Conservation (phyloP, 2,329 filamentous ascomycete species). For the Microdochium nivale region DNA sequence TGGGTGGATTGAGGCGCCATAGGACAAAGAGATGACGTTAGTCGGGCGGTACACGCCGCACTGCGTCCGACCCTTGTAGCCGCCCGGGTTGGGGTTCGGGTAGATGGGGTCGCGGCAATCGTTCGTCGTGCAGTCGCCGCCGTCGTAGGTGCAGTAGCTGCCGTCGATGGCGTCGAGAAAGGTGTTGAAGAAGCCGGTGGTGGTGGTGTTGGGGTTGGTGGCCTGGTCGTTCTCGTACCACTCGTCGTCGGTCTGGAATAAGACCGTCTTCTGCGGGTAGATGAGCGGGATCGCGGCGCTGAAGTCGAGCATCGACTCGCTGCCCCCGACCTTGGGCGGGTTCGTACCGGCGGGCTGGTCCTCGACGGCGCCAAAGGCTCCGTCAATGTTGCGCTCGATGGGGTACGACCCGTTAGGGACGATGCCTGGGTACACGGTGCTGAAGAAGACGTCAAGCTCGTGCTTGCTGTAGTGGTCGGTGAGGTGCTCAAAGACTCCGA, state of each 20-base stretch:
- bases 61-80: constrained; percentile 31
- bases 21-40: constrained; percentile 48
- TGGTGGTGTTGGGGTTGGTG: not conserved
- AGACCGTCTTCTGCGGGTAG: constrained; percentile 27
- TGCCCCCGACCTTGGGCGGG: constrained; percentile 12
- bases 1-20: constrained; percentile 47
- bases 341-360: constrained; percentile 1
- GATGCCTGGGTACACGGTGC: not conserved
- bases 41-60: constrained; percentile 34
- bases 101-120: constrained; percentile 37
- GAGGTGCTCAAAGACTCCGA: constrained; percentile 17
- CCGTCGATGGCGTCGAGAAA: constrained; percentile 41
- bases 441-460: constrained; percentile 23
- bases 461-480: constrained; percentile 23
- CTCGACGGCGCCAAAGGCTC: constrained; percentile 13
- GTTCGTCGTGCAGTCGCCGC: constrained; percentile 27
- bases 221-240: constrained; percentile 2
- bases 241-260: constrained; percentile 33
- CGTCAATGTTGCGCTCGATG: constrained; percentile 20
- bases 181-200: constrained; percentile 20
- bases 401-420: constrained; percentile 23
- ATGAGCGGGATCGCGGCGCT: constrained; percentile 25
- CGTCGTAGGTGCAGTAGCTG: constrained; percentile 40
- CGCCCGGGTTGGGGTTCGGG: constrained; percentile 32
- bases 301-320: constrained; percentile 28